These are phyloP conservation scores for Escovopsis sp. DNA, from an alignment of 2,329 filamentous ascomycete species.

Conservation along the genomic window DNA sequence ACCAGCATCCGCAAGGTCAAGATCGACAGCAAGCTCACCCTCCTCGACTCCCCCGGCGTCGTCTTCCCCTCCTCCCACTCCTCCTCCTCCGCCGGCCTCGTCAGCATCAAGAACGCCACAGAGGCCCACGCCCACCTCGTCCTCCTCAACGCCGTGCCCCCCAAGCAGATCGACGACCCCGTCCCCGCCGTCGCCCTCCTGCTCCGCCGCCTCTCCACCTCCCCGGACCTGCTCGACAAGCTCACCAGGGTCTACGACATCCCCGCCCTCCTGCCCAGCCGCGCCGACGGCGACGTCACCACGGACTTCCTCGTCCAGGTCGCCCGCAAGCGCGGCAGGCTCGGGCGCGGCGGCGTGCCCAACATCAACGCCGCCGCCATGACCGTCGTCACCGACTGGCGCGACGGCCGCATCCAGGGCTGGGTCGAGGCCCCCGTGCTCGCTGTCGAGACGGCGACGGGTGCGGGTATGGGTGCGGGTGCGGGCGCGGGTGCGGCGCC, in stretches of 20 bases:
- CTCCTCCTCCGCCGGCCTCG: slow-evolving; percentile 22
- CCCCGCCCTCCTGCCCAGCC: slow-evolving; percentile 55
- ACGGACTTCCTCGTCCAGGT: slow-evolving; percentile 92
- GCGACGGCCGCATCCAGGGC: slow-evolving; percentile 86
- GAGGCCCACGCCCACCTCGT: slow-evolving; percentile 74
- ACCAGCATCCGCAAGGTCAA: slow-evolving; percentile 82
- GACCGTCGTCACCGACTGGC: slow-evolving; percentile 91
- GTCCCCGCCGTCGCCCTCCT: slow-evolving; percentile 74
- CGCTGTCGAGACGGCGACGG: slow-evolving; percentile 35
- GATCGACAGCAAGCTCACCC: slow-evolving; percentile 83
- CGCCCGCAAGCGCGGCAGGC: slow-evolving; percentile 75
- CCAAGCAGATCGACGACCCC: slow-evolving; percentile 87
- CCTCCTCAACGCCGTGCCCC: slow-evolving; percentile 80
- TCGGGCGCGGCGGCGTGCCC: slow-evolving; percentile 80
- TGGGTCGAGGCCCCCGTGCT: slow-evolving; percentile 70
- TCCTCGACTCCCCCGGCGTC: slow-evolving; percentile 88
- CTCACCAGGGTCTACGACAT: slow-evolving; percentile 75
- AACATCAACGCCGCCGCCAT: slow-evolving; percentile 81
- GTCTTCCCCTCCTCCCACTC: slow-evolving; percentile 63
- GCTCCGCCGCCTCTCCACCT: slow-evolving; percentile 62
- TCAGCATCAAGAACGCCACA: slow-evolving; percentile 43
- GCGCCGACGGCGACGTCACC: slow-evolving; percentile 56
- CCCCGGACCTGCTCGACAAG: slow-evolving; percentile 60
- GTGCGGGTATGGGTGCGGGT: too few species aligned
- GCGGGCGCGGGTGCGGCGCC: slow-evolving; percentile 9